phyloP scores from a whole-genome alignment of 225 moss, liverwort and hornwort genomes.

The Takakia lepidozioides region DNA sequence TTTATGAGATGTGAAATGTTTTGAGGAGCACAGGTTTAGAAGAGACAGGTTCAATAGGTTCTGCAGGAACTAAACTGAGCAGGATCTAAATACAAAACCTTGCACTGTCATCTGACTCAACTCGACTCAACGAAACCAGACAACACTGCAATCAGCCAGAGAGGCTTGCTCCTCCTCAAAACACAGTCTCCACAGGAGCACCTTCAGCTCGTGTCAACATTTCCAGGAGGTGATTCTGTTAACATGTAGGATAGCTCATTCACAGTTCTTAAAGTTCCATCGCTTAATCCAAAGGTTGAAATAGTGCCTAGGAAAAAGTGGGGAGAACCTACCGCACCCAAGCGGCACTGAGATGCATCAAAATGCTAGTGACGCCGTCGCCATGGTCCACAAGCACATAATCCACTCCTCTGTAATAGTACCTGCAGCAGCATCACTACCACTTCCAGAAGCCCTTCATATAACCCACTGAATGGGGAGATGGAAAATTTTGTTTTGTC shows the following conservation, averaged over 20 bases:
- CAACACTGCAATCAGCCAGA: too few species aligned
- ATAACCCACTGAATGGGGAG: too few species aligned
- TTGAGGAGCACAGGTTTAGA: too few species aligned
- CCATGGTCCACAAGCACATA: conserved; percentile 69
- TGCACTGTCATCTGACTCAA: not conserved
- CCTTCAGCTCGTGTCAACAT: not conserved
- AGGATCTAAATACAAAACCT: not conserved
- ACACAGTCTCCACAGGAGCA: too few species aligned
- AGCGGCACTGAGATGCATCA: conserved; percentile 63
- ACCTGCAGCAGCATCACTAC: conserved; percentile 18
- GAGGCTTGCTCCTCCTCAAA: too few species aligned
- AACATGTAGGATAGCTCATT: too few species aligned
- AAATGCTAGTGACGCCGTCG: conserved; percentile 61
- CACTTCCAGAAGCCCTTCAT: not conserved
- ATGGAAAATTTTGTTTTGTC: too few species aligned
- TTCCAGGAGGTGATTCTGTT: too few species aligned
- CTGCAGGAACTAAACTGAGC: not conserved
- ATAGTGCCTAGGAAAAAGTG: too few species aligned
- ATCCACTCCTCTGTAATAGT: conserved; percentile 67
- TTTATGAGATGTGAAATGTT: too few species aligned
- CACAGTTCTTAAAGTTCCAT: too few species aligned
- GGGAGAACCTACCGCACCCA: conserved; percentile 41
- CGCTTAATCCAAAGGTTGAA: too few species aligned
- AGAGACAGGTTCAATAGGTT: not conserved
- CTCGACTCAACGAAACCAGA: not conserved